Base-by-base conservation (phyloP, 2,329 filamentous ascomycete species). In the Dendrostoma leiphaemia region DNA sequence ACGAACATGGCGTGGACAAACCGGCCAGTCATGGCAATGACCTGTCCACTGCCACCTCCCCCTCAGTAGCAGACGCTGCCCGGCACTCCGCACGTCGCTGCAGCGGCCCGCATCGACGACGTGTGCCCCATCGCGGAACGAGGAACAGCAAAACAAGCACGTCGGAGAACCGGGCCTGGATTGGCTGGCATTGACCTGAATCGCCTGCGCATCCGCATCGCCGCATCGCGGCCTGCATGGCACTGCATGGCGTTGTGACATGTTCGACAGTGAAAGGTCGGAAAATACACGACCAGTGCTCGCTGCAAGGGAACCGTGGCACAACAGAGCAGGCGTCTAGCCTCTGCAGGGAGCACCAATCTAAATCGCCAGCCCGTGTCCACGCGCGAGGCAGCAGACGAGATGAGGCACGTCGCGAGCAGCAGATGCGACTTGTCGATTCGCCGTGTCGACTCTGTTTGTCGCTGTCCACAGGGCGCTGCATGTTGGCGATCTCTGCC, bases 301-400 rank as follows among this genome's bases (percentile, higher is more conserved):
- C 29, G 44, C 48, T 57, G 55, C 56, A 60, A 56, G 51, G 38
- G 56, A 45, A 59, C 51, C 49, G 59, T 58, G 46, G 35, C 59
- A 61, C 53, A 58, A 46, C 54, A 56, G 58, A 56, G 53, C 52
- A 60, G 56, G 57, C 57, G 51, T 58, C 35, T 51, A 54, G 38
- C 40, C 38, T 34, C 35, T 47, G 19, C n/a, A 34, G 17, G 26
- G 35, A 41, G 47, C 43, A 24, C 23, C 45, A 29, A 10, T 23
- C 26, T 29, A 26, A 51, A 34, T 24, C 45, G 52, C 48, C 55
- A 48, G 52, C 40, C 54, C 29, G 32, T 48, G 38, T 43, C 48
- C 24, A 41, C 47, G 38, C 23, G 21, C 48, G 28, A 47, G 19
- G 26, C 38, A 15, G n/a, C n/a, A 34, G 34, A 46, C 38, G 28